A percentile compares a stretch with the other conserved stretches of the same genome.
phyloP scores from a whole-genome alignment of 306 rosid genomes.

The Inga leiocalycina region DNA sequence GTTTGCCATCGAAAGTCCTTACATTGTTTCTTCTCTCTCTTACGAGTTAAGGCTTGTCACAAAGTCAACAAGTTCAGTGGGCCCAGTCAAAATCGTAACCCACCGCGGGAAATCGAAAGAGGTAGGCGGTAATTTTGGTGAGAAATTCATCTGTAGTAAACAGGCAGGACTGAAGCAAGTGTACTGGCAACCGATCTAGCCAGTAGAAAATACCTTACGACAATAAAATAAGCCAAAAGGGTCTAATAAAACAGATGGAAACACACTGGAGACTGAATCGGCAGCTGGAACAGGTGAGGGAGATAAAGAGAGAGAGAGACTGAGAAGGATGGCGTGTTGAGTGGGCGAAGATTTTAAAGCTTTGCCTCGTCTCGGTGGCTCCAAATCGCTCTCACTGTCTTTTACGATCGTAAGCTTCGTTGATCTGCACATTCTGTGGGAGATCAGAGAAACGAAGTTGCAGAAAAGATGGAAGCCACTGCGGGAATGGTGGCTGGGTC shows the following conservation, averaged over 20 bases:
- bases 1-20: background rate
- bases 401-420: background rate
- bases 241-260: constrained; percentile 21
- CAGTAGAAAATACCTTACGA: constrained; percentile 26
- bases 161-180: background rate
- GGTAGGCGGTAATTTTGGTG: background rate
- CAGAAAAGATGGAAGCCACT: constrained; percentile 59
- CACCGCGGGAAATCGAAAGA: background rate
- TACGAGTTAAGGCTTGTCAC: background rate
- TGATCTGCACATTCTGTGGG: constrained; percentile 18
- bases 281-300: constrained; percentile 21
- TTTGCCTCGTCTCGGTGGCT: background rate
- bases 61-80: constrained; percentile 1
- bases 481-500: constrained; percentile 83
- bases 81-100: background rate
- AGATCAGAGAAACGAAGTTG: background rate
- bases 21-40: background rate
- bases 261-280: background rate
- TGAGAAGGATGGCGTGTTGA: constrained; percentile 47
- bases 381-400: background rate
- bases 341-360: constrained; percentile 45
- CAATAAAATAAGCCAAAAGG: constrained; percentile 9
- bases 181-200: constrained; percentile 40
- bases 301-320: constrained; percentile 12
- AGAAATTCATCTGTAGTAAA: background rate